Conservation (phyloP, 1,284 basidiomycete species). For the Boletus hoseneyae region DNA sequence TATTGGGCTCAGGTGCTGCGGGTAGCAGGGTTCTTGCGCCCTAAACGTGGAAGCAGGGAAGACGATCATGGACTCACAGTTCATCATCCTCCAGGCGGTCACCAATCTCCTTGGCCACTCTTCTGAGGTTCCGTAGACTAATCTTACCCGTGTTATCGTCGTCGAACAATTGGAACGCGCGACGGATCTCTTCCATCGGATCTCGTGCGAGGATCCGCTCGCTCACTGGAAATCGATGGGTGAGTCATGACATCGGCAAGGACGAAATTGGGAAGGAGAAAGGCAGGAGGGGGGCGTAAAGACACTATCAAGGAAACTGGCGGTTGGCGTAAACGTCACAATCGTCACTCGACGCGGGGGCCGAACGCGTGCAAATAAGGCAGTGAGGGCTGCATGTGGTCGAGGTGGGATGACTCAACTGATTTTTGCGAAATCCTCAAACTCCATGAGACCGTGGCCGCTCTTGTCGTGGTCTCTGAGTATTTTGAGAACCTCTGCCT, state of each 20-base stretch:
- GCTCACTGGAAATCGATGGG: slow-evolving; percentile 65
- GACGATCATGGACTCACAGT: slow-evolving; percentile 60
- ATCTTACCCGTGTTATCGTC: slow-evolving; percentile 97
- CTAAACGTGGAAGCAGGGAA: slow-evolving; percentile 10
- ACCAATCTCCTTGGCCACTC: slow-evolving; percentile 97
- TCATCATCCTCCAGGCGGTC: slow-evolving; percentile 97
- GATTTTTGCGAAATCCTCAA: slow-evolving; percentile 92
- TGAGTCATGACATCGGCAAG: slow-evolving; percentile 15
- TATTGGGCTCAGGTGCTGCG: slow-evolving; percentile 30
- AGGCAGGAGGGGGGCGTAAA: background rate
- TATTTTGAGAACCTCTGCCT: slow-evolving; percentile 95
- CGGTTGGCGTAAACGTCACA: background rate
- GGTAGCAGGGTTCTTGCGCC: slow-evolving; percentile 14
- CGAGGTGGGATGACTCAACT: slow-evolving; percentile 68
- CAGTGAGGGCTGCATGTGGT: background rate
- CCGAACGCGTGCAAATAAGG: background rate
- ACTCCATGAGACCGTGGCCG: slow-evolving; percentile 90
- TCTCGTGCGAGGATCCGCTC: slow-evolving; percentile 91
- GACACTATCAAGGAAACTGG: slow-evolving; percentile 1
- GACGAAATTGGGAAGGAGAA: background rate
- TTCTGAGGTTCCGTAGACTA: slow-evolving; percentile 82
- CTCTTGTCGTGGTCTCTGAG: slow-evolving; percentile 90
- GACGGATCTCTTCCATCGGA: slow-evolving; percentile 93
- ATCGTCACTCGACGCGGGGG: slow-evolving; percentile 6
- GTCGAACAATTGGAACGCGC: slow-evolving; percentile 96